Base-by-base conservation (phyloP, 2,329 filamentous ascomycete genomes). In the Teratosphaeria pseudoeucalypti region DNA sequence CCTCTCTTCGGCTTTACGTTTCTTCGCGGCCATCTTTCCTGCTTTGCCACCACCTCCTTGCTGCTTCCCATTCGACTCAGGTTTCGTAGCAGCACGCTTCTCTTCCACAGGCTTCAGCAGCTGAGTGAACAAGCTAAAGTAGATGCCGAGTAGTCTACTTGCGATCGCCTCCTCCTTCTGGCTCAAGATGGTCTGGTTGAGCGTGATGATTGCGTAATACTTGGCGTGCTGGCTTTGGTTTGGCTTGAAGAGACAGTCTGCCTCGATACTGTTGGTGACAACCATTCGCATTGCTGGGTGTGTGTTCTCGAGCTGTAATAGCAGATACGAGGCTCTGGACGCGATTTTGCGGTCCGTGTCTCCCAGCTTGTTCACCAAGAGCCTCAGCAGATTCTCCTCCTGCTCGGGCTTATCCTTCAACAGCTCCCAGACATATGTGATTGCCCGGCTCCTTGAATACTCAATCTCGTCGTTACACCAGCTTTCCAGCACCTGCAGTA, bases 401-500 rank as follows among this genome's bases (percentile, higher is more conserved):
- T 99, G 94, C 74, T 99, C 94, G 0, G 94, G 92, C 76, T 96
- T 99, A 73, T 96, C 92, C 73, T 90, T 94, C 62, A 99, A 78
- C 47, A 99, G 79, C 63, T 92, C 91, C 71, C 87, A 97, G 43
- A 97, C 87, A 68, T 96, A 95, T 65, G 91, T 94, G 53, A 99
- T 82, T 3, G 92, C 89, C 65, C 90, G 86, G 55, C 87, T 88
- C 62, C 95, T 86, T 49, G 95, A 91, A 74, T 92, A 97, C 70
- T 95, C 90, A 58, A 99, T 89, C 76, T 97, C 94, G 67, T 99
- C 94, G 58, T 88, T 90, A 72, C 90, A 95, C 90, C 94, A 96
- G 12, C 84, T 82, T 73, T 99, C 94, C 16, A 99, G 81, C 53
- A 95, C 83, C 74, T 96, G 92, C 60, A 99, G 82, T 65, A 97